Evolutionary conservation across 1,284 basidiomycete genomes (phyloP), one percentile per base, ranked within the genome.

Genomic region (Wallemia ichthyophaga): DNA sequence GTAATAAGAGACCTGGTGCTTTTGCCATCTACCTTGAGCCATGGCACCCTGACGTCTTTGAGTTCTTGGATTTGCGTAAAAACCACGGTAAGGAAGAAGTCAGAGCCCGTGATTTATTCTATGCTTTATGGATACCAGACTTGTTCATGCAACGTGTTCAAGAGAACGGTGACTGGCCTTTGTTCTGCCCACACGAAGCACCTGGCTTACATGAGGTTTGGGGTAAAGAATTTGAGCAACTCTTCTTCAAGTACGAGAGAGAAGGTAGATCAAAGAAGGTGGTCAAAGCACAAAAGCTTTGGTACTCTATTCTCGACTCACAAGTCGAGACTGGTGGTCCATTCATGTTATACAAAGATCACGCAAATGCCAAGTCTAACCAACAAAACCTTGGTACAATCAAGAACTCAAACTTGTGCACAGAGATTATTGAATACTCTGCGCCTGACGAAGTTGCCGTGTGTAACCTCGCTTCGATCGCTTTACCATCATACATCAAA

Each of bases 21-120:
- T 96, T 99, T 67, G 87, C 94, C 58, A 65, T 95, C 70, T 95
- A 95, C 73, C 74, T 95, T 63, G 91, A 95, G 72, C 91, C 91
- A 9, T 95, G 91, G 91, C 92, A 99, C 70, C 79, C 87, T 31
- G 94, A 99, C 70, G 73, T 99, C 65, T 96, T 96, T 66, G 92
- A 96, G 64, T 96, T 98, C 76, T 77, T 98, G 64, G 92, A 98
- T 70, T 77, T 99, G 56, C 79, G 94, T 67, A 98, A 98, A 78
- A 99, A 98, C 71, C 94, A 98, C 67, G 94, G 94, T 61, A 98
- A 98, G 71, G 94, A 99, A 71, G 92, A 99, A 72, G 81, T 82
- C 59, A 85, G 94, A 64, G 94, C 94, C 27, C 82, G 94, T 60
- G 94, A 98, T 70, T 75, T 99, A 25, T 99, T 99, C 77, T 95